Evolutionary conservation across 495 filamentous ascomycete species (phyloP), one percentile per base, ranked within the genome.

Genomic region (Xylaria curta): DNA sequence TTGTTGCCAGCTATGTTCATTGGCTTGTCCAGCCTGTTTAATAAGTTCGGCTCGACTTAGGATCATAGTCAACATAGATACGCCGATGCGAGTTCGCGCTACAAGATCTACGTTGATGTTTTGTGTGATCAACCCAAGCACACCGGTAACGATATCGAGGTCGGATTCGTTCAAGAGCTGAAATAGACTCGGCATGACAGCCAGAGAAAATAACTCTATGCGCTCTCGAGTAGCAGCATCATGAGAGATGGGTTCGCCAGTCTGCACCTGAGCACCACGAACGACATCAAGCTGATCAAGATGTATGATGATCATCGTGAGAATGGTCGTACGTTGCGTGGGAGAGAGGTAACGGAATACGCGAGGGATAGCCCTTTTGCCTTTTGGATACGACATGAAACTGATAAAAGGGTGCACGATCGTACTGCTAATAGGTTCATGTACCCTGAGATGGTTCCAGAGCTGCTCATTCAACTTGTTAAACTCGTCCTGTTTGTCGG

Each of bases 271-370:
- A 24, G 92, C 94, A 36, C 84, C 85, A 58, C 91, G 91, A 68
- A 99, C 91, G 51, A 99, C 96, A 72, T 98, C 94, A 49, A 99
- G 85, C 66, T 89, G 87, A 77, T 98, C 97, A 66, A 99, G 88
- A 77, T 98, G 92, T n/a, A 98, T 88, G 61, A 97, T 88, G 75
- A 98, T 96, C 86, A 98, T 94, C 7, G 97, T 98, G 42, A 98
- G 87, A 63, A 98, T 92, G 7, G 94, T 98, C 21, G 96, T 91
- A 21, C 95, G 93, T 79, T 99, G 95, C 76, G 97, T 92, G 51
- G 92, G 90, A 69, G 92, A 92, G 64, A 97, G 93, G 76, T 97
- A 94, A 47, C 94, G 92, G 88, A 97, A 98, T 62, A 99, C 91
- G 65, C 96, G 92, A 28, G 93, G 93, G 74, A 99, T 93, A 1